Evolutionary conservation across 371 early-diverging fungal species (phyloP).

Genomic region (Basidiobolus meristosporus): DNA sequence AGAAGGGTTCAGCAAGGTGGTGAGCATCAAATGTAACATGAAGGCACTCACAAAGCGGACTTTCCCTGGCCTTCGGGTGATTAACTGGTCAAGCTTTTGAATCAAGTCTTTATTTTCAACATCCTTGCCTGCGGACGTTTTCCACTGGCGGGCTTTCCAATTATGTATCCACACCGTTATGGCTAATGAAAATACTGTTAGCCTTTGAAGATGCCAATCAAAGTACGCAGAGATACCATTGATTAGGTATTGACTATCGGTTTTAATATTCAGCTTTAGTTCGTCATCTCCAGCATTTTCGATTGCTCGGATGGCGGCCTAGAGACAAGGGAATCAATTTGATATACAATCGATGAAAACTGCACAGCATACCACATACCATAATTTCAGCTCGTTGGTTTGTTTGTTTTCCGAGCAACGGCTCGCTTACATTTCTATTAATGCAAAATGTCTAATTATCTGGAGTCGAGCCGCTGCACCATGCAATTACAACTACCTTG

Average conservation of each 20-base stretch:
- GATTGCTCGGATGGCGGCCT: conserved; percentile 50
- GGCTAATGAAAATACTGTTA: conserved; percentile 10
- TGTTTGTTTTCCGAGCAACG: conserved; percentile 43
- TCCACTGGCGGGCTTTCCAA: conserved; percentile 53
- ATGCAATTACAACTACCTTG: no score
- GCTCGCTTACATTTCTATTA: conserved; percentile 55
- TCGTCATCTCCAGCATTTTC: conserved; percentile 15
- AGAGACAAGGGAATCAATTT: neutral
- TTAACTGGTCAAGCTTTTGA: conserved; percentile 16
- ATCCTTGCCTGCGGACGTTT: conserved; percentile 15
- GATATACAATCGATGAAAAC: neutral
- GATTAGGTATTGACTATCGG: conserved; percentile 52
- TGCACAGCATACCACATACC: conserved; percentile 12
- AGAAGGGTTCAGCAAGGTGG: neutral
- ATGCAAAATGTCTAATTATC: conserved; percentile 1
- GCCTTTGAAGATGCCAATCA: neutral
- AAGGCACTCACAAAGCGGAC: conserved; percentile 23
- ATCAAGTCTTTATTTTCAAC: conserved; percentile 65
- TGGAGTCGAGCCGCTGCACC: neutral
- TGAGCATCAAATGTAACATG: neutral
- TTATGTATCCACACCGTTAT: conserved; percentile 36
- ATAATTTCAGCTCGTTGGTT: conserved; percentile 76
- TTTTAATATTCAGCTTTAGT: conserved; percentile 21
- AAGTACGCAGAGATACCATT: conserved; percentile 15
- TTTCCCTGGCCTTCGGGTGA: conserved; percentile 11